These are phyloP conservation scores for Trichoderma sp. DNA, from an alignment of 2,329 filamentous ascomycete genomes.

Conservation along the genomic window DNA sequence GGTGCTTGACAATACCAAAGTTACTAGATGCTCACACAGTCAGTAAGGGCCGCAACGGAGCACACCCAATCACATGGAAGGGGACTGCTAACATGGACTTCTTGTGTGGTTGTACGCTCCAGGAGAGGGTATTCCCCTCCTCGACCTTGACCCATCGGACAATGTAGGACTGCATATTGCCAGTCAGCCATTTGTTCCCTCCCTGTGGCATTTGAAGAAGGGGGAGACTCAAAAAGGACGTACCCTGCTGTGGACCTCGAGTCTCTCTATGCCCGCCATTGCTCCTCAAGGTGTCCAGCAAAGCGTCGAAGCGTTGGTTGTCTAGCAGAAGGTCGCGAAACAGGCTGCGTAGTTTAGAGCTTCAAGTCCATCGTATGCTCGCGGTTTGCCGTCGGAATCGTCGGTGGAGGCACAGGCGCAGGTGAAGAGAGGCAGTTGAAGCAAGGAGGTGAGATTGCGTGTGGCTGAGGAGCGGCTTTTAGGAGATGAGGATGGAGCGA, in stretches of 20 bases:
- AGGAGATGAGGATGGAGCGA: slow-evolving; percentile 7
- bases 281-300: background rate
- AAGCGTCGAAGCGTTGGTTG: background rate
- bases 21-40: slow-evolving; percentile 56
- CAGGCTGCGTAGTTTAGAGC: slow-evolving; percentile 25
- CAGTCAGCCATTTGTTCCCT: slow-evolving; percentile 32
- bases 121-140: slow-evolving; percentile 88
- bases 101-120: slow-evolving; percentile 97
- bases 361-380: slow-evolving; percentile 24
- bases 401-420: background rate
- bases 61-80: background rate
- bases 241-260: slow-evolving; percentile 98
- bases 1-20: slow-evolving; percentile 97
- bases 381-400: slow-evolving; percentile 8
- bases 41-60: background rate
- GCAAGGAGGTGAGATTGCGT: slow-evolving; percentile 7
- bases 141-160: slow-evolving; percentile 96
- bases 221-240: slow-evolving; percentile 22
- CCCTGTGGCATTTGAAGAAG: background rate
- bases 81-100: slow-evolving; percentile 75
- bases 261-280: slow-evolving; percentile 95
- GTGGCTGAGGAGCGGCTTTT: slow-evolving; percentile 5
- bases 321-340: slow-evolving; percentile 15
- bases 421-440: slow-evolving; percentile 12
- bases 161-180: slow-evolving; percentile 81